A percentile compares a stretch with the other conserved stretches of the same genome.
Conservation (phyloP, 768 basidiomycete species). For the Auriscalpium orientale region DNA sequence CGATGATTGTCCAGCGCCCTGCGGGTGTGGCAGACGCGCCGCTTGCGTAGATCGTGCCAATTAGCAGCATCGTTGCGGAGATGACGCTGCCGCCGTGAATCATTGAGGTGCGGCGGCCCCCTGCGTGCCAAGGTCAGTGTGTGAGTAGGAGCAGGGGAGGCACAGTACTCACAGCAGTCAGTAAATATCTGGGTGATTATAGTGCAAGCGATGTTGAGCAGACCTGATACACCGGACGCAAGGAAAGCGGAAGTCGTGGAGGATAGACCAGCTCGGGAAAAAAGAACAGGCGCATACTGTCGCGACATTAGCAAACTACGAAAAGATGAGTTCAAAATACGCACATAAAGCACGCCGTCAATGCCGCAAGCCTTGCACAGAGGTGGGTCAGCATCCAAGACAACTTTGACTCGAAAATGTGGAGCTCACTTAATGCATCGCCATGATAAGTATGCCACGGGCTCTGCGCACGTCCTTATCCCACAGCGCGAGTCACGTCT, state of each 20-base stretch:
- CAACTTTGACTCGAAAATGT: no score
- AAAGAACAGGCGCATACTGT: conserved; percentile 40
- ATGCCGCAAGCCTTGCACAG: conserved; percentile 25
- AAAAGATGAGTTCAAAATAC: not conserved
- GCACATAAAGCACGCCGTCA: conserved; percentile 27
- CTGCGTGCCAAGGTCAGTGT: no score
- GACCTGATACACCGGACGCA: conserved; percentile 42
- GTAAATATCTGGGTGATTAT: conserved; percentile 31
- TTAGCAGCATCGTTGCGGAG: conserved; percentile 29
- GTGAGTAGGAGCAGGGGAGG: no score
- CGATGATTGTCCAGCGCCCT: conserved; percentile 35
- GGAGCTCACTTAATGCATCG: conserved; percentile 31
- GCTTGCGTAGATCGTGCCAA: conserved; percentile 37
- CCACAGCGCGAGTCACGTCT: conserved; percentile 19
- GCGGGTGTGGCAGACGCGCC: conserved; percentile 22
- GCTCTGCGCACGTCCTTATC: conserved; percentile 21
- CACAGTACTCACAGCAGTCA: conserved; percentile 38
- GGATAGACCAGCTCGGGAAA: conserved; percentile 43
- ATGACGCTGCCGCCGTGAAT: conserved; percentile 37
- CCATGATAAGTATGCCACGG: conserved; percentile 36
- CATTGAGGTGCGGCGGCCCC: conserved; percentile 30
- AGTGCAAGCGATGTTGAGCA: conserved; percentile 34
- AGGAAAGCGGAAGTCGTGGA: conserved; percentile 40
- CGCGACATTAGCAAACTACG: not conserved
- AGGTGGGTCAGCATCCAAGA: no score